Evolutionary conservation across 768 basidiomycete species (phyloP).

Genomic region (Mycena vulgaris): DNA sequence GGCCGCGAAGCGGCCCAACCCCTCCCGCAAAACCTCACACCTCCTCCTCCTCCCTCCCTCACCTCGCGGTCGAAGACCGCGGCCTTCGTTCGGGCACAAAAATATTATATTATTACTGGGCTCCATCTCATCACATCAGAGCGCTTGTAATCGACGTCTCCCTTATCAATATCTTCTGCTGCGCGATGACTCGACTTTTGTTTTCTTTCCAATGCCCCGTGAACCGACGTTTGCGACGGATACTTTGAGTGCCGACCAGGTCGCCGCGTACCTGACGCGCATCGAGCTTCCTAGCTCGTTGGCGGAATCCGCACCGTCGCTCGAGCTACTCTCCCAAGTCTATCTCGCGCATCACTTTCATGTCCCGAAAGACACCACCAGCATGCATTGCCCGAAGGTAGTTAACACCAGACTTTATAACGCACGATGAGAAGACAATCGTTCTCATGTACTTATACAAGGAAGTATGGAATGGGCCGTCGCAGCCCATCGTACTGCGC

Average conservation of each 20-base stretch:
- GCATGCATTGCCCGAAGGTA: conserved; percentile 27
- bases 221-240: conserved; percentile 39
- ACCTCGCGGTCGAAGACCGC: too few relatives aligned
- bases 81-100: too few relatives aligned
- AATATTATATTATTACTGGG: neutral
- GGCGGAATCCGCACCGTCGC: conserved; percentile 28
- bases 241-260: conserved; percentile 10
- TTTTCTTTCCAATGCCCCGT: conserved; percentile 16
- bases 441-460: too few relatives aligned
- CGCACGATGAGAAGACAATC: too few relatives aligned
- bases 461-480: conserved; percentile 29
- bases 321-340: conserved; percentile 22
- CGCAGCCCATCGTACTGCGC: conserved; percentile 35
- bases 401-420: too few relatives aligned
- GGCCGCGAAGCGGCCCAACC: too few relatives aligned
- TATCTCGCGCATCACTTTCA: conserved; percentile 34
- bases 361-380: conserved; percentile 37
- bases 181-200: neutral
- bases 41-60: too few relatives aligned
- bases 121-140: too few relatives aligned
- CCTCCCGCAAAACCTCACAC: too few relatives aligned
- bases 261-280: conserved; percentile 34
- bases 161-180: neutral
- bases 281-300: conserved; percentile 26
- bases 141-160: neutral